phyloP scores from a whole-genome alignment of 768 basidiomycete genomes.

The Tylopilus vinaceipallidus region DNA sequence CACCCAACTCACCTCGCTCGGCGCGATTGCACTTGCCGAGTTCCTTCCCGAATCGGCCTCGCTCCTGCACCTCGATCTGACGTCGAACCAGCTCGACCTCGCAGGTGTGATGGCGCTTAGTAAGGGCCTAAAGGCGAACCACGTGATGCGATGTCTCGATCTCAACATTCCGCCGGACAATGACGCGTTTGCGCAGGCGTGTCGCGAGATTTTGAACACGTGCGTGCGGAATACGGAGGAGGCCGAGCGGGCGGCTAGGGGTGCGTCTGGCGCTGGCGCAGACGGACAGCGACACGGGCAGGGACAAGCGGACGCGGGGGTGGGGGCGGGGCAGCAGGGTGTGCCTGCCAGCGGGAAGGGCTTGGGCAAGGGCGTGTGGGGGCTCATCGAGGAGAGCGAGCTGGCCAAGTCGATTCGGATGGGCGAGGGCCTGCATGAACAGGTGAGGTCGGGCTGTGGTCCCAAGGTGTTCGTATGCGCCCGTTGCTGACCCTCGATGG shows the following conservation, averaged over 20 bases:
- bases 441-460: constrained; percentile 27
- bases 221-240: constrained; percentile 95
- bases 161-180: constrained; percentile 86
- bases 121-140: constrained; percentile 80
- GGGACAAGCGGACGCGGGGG: constrained; percentile 3
- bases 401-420: constrained; percentile 67
- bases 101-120: constrained; percentile 93
- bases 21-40: constrained; percentile 93
- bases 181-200: constrained; percentile 80
- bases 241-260: constrained; percentile 46
- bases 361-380: constrained; percentile 71
- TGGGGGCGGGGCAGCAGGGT: constrained; percentile 20
- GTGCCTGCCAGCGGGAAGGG: constrained; percentile 47
- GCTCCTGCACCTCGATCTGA: constrained; percentile 89
- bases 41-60: constrained; percentile 90
- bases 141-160: constrained; percentile 88
- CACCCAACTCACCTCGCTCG: constrained; percentile 74
- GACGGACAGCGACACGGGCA: not conserved
- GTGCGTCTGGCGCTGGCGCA: constrained; percentile 2
- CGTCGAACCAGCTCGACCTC: constrained; percentile 76
- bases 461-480: too few species aligned
- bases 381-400: constrained; percentile 83
- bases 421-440: constrained; percentile 37
- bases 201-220: constrained; percentile 83
- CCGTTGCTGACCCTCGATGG: too few species aligned